Evolutionary conservation across 2,329 filamentous ascomycete species (phyloP).

Genomic region (Aspergillus alliaceus): DNA sequence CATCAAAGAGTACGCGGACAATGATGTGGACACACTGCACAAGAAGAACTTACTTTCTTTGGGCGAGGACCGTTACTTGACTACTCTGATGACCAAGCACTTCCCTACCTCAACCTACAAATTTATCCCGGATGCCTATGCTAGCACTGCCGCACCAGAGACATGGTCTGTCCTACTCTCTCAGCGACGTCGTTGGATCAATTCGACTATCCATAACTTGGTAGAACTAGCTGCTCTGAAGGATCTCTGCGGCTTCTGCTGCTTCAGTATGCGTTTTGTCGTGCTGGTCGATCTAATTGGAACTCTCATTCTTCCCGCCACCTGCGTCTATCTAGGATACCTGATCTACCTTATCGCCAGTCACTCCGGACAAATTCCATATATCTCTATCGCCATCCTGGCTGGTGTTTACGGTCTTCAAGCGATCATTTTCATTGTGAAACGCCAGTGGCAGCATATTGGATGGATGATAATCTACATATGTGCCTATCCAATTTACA

Average conservation of each 20-base stretch:
- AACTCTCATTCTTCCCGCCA: constrained; percentile 88
- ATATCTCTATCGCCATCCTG: constrained; percentile 86
- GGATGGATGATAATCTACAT: constrained; percentile 99
- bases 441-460: constrained; percentile 96
- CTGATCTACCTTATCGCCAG: constrained; percentile 78
- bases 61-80: constrained; percentile 95
- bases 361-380: constrained; percentile 71
- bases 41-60: constrained; percentile 91
- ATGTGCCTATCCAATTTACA: constrained; percentile 91
- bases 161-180: constrained; percentile 92
- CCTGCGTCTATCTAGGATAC: constrained; percentile 81
- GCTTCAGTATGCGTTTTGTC: constrained; percentile 96
- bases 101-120: constrained; percentile 96
- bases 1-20: constrained; percentile 84
- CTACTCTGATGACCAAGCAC: constrained; percentile 96
- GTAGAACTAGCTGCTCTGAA: constrained; percentile 85
- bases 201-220: constrained; percentile 96
- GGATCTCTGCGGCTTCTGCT: constrained; percentile 98
- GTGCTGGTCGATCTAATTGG: constrained; percentile 93
- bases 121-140: constrained; percentile 90
- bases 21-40: constrained; percentile 89
- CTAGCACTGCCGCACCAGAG: constrained; percentile 89
- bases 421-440: constrained; percentile 92
- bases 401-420: constrained; percentile 93
- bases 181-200: constrained; percentile 99